Percentiles rank a stretch among this genome's conserved stretches.
These are phyloP conservation scores for Phytophthora colocasiae DNA, from an alignment of 352 stramenopile genomes.

Conservation along the genomic window DNA sequence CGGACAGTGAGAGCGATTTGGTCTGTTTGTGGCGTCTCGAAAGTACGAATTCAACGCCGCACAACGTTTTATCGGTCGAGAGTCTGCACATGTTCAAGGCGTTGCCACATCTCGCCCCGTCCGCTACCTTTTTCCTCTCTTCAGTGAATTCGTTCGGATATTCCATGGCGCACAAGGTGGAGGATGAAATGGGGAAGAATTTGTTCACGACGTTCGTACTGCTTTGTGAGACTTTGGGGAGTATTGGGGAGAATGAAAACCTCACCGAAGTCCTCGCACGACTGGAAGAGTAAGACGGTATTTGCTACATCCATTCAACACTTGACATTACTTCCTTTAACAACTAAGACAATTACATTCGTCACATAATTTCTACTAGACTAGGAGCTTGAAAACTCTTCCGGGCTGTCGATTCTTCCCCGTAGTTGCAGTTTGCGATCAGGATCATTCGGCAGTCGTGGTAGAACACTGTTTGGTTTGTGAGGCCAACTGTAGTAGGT, in stretches of 20 bases:
- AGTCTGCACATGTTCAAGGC: slow-evolving; percentile 67
- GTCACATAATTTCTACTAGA: no score
- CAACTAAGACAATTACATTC: no score
- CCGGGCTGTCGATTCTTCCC: no score
- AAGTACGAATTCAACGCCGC: slow-evolving; percentile 7
- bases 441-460: no score
- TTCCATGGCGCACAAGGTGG: slow-evolving; percentile 67
- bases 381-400: no score
- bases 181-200: slow-evolving; percentile 22
- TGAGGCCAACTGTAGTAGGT: no score
- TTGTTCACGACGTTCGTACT: slow-evolving; percentile 51
- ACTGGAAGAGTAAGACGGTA: slow-evolving; percentile 19
- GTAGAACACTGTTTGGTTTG: no score
- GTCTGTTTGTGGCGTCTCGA: slow-evolving; percentile 20
- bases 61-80: slow-evolving; percentile 37
- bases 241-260: slow-evolving; percentile 32
- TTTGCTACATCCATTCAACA: no score
- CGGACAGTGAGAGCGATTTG: slow-evolving; percentile 15
- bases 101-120: slow-evolving; percentile 55
- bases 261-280: slow-evolving; percentile 30
- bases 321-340: no score
- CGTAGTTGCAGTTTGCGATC: no score
- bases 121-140: slow-evolving; percentile 52
- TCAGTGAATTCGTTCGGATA: slow-evolving; percentile 62
- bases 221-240: slow-evolving; percentile 34